Percentiles rank a stretch among this genome's conserved stretches.
Conservation (phyloP, 2,329 filamentous ascomycete species). For the Coniosporium tulheliwenetii region DNA sequence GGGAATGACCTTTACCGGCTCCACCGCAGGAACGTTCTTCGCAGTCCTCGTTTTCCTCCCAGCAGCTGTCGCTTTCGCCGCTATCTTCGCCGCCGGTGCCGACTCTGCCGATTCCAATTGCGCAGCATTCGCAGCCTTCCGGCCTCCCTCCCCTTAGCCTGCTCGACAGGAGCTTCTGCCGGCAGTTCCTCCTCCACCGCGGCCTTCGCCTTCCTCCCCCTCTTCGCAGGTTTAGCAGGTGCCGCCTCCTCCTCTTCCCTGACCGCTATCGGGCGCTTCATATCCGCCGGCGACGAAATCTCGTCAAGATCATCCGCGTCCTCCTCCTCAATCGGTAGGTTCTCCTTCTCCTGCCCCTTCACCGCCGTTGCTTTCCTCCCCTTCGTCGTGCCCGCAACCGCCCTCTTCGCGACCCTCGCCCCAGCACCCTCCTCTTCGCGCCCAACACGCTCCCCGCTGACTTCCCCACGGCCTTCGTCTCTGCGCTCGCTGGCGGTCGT, state of each 20-base stretch:
- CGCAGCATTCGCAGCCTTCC: background rate
- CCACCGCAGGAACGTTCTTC: conserved; percentile 15
- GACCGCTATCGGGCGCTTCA: conserved; percentile 1
- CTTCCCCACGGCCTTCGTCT: conserved; percentile 15
- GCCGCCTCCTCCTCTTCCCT: conserved; percentile 4
- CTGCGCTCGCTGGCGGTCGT: conserved; percentile 19
- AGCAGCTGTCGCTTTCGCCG: conserved; percentile 3
- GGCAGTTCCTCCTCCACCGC: background rate
- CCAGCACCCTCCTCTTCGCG: conserved; percentile 14
- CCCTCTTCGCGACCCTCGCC: too few relatives aligned
- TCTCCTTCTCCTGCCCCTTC: conserved; percentile 21
- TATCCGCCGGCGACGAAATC: conserved; percentile 6
- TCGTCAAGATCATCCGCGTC: conserved; percentile 25
- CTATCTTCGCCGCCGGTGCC: background rate
- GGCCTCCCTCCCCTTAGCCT: background rate
- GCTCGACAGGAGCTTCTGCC: background rate
- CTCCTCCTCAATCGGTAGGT: conserved; percentile 25
- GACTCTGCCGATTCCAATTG: background rate
- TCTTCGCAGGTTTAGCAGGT: conserved; percentile 2
- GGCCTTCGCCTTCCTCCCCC: background rate
- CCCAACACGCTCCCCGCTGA: conserved; percentile 12
- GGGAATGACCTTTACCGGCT: conserved; percentile 23
- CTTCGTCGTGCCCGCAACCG: conserved; percentile 9
- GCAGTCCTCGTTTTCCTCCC: conserved; percentile 9
- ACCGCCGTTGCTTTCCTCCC: conserved; percentile 21